Percentiles rank a stretch among this genome's conserved stretches.
These are phyloP conservation scores for Xylaria venustula DNA, from an alignment of 495 filamentous ascomycete genomes.

Conservation along the genomic window DNA sequence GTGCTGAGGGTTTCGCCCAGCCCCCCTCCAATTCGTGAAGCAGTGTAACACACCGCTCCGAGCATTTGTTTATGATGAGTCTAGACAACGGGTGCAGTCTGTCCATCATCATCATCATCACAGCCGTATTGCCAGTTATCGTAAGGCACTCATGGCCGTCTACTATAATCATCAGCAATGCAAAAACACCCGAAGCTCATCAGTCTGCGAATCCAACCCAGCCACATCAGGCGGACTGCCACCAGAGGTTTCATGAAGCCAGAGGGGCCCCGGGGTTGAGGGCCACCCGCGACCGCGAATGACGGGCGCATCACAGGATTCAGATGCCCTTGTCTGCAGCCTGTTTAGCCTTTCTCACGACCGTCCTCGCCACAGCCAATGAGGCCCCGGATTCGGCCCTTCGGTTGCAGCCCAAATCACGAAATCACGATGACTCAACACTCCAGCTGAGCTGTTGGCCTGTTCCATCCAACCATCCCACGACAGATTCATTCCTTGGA, in stretches of 20 bases:
- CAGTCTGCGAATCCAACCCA: slow-evolving; percentile 3
- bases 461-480: neutral
- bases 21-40: neutral
- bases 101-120: neutral
- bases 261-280: neutral
- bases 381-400: neutral
- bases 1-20: neutral
- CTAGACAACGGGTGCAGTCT: neutral
- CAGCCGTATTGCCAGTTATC: slow-evolving; percentile 1
- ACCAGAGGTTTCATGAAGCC: neutral
- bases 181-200: slow-evolving; percentile 2
- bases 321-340: neutral
- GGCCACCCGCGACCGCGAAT: neutral
- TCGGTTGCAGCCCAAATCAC: slow-evolving; percentile 14
- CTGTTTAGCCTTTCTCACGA: neutral
- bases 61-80: neutral
- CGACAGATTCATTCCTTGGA: neutral
- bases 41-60: slow-evolving; percentile 14
- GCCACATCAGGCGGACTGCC: slow-evolving; percentile 1
- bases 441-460: slow-evolving; percentile 4
- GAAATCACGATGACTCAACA: slow-evolving; percentile 15
- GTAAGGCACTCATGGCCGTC: neutral
- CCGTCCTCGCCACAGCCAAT: slow-evolving; percentile 1
- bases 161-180: neutral
- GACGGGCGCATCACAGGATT: slow-evolving; percentile 4